These are phyloP conservation scores for Begonia masoniana DNA, from an alignment of 306 rosid genomes.

Conservation along the genomic window DNA sequence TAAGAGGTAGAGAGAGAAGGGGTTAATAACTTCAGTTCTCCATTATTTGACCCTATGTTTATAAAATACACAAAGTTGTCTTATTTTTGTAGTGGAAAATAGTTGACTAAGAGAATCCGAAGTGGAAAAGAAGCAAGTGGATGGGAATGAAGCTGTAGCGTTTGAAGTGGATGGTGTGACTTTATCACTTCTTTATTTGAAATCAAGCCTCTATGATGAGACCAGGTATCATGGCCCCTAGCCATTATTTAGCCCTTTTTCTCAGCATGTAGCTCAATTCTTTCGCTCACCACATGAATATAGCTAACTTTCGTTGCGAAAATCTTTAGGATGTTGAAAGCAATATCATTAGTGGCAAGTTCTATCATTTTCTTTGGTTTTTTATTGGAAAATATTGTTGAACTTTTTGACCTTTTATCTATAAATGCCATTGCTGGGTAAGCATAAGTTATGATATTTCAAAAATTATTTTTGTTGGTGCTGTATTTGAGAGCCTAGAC, in stretches of 20 bases:
- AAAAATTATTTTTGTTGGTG: too few relatives aligned
- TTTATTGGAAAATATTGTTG: too few relatives aligned
- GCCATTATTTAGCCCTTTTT: not conserved
- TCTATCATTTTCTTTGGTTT: too few relatives aligned
- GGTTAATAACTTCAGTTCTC: conserved; percentile 8
- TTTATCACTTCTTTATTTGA: not conserved
- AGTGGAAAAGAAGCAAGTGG: conserved; percentile 6
- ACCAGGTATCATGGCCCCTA: not conserved
- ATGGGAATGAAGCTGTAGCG: not conserved
- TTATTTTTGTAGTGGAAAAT: conserved; percentile 14
- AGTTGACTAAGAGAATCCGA: conserved; percentile 31
- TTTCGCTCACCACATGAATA: not conserved
- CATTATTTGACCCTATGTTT: conserved; percentile 10
- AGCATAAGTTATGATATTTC: too few relatives aligned
- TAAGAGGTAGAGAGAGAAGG: not conserved
- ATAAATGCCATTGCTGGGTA: too few relatives aligned
- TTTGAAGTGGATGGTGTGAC: not conserved
- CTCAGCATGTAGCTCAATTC: not conserved
- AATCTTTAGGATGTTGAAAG: too few relatives aligned
- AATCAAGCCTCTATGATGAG: not conserved
- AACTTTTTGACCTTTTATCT: too few relatives aligned
- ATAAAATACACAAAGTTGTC: conserved; percentile 10
- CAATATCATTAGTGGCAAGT: too few relatives aligned
- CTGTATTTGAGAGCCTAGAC: too few relatives aligned
- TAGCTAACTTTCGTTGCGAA: too few relatives aligned